Percentiles rank a stretch among this genome's conserved stretches.
Conservation (phyloP, 208 protist species). For the Acanthamoeba triangularis region DNA sequence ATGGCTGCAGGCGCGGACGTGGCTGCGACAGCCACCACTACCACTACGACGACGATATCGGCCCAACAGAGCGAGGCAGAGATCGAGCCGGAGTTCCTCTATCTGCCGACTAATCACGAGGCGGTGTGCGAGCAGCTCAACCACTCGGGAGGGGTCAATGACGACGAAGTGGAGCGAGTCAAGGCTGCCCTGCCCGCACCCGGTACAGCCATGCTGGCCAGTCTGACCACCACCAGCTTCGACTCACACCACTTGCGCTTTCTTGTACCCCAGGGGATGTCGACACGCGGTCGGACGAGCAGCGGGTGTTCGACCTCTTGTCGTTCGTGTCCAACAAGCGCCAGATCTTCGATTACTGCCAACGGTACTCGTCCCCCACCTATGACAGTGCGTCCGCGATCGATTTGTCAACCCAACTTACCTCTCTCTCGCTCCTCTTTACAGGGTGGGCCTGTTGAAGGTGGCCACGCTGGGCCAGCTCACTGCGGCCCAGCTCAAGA, state of each 20-base stretch:
- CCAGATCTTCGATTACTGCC: neutral
- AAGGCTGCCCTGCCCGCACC: neutral
- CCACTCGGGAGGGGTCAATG: neutral
- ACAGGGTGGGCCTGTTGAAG: neutral
- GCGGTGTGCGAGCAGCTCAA: neutral
- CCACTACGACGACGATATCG: neutral
- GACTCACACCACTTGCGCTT: neutral
- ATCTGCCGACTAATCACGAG: conserved; percentile 28
- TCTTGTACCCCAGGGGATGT: neutral
- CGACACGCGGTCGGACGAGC: neutral
- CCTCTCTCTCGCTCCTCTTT: too few species aligned
- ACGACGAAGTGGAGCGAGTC: neutral
- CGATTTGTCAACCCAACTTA: neutral
- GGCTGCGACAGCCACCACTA: neutral
- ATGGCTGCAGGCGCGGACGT: neutral
- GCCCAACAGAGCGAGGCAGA: neutral
- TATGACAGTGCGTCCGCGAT: neutral
- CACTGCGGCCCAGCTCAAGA: neutral
- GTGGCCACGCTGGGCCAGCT: neutral
- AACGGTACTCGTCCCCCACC: neutral
- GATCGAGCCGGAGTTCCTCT: neutral
- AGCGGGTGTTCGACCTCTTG: neutral
- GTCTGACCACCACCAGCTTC: too few species aligned
- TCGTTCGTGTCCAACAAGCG: neutral
- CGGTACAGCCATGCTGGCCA: neutral